phyloP scores from a whole-genome alignment of 305 asterid species.

The Andrographis paniculata region DNA sequence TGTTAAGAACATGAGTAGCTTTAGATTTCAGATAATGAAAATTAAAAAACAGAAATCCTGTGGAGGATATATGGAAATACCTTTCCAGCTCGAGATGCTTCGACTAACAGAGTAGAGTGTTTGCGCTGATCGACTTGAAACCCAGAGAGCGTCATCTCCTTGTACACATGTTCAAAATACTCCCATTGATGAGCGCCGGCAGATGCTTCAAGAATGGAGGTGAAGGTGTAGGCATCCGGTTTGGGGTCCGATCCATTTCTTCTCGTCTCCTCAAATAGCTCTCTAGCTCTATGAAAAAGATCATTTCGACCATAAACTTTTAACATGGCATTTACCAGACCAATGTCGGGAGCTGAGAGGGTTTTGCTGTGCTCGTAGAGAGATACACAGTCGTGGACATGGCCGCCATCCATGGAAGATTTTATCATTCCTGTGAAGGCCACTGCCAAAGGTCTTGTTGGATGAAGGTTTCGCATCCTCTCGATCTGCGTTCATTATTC shows the following conservation, averaged over 20 bases:
- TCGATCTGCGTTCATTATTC: slow-evolving; percentile 43
- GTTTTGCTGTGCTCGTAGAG: slow-evolving; percentile 62
- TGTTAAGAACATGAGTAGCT: too few species aligned
- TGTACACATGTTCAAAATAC: slow-evolving; percentile 73
- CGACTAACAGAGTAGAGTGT: slow-evolving; percentile 45
- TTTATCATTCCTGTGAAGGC: slow-evolving; percentile 83
- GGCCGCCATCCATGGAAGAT: slow-evolving; percentile 81
- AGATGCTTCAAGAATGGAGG: slow-evolving; percentile 80
- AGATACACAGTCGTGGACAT: slow-evolving; percentile 48
- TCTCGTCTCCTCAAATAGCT: slow-evolving; percentile 61
- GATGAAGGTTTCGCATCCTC: slow-evolving; percentile 43
- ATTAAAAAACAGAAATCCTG: too few species aligned
- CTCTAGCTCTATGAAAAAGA: slow-evolving; percentile 77
- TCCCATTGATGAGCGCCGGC: slow-evolving; percentile 87
- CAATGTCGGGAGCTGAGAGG: slow-evolving; percentile 50
- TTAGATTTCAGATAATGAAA: too few species aligned
- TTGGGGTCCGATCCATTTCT: slow-evolving; percentile 22
- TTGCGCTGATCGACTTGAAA: slow-evolving; percentile 45
- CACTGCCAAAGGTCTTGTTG: slow-evolving; percentile 59
- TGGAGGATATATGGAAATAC: too few species aligned
- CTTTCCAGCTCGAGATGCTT: slow-evolving; percentile 86
- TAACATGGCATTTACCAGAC: slow-evolving; percentile 74
- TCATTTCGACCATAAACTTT: slow-evolving; percentile 69
- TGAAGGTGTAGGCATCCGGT: slow-evolving; percentile 60
- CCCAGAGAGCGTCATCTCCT: slow-evolving; percentile 65